Evolutionary conservation across 352 stramenopile genomes (phyloP).

Genomic region (Phytophthora brassicae): DNA sequence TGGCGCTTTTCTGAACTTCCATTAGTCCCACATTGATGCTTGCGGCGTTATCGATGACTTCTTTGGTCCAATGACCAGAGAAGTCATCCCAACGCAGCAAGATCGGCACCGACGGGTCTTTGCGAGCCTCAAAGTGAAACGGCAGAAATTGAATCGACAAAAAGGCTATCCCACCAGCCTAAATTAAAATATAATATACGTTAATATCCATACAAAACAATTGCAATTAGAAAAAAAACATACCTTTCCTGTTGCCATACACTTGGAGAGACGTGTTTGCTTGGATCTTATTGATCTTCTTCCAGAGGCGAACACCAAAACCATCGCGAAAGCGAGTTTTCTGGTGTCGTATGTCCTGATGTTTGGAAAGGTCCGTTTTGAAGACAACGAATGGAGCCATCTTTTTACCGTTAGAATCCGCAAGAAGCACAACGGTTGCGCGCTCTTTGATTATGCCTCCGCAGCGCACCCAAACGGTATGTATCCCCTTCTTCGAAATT

Average conservation of each 20-base stretch:
- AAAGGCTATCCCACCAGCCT: too few relatives aligned
- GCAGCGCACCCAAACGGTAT: constrained; percentile 4
- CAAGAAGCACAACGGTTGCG: background rate
- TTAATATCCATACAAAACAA: too few relatives aligned
- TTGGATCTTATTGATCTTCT: background rate
- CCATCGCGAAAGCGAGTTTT: background rate
- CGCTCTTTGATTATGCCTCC: constrained; percentile 5
- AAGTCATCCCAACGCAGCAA: constrained; percentile 5
- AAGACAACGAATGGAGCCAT: background rate
- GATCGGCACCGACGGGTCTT: background rate
- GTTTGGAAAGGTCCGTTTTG: background rate
- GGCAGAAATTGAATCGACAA: too few relatives aligned
- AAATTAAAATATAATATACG: background rate
- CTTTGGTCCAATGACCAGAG: too few relatives aligned
- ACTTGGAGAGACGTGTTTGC: background rate
- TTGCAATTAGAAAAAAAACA: background rate
- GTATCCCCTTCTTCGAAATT: background rate
- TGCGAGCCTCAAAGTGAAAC: background rate
- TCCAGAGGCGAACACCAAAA: constrained; percentile 4
- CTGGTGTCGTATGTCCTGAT: background rate
- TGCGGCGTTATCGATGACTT: too few relatives aligned
- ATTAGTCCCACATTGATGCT: background rate
- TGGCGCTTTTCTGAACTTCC: background rate
- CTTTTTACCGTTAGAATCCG: background rate
- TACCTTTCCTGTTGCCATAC: constrained; percentile 3